These are phyloP conservation scores for Cinnamomum micranthum DNA, from an alignment of 164 flowering plant genomes.

Conservation along the genomic window DNA sequence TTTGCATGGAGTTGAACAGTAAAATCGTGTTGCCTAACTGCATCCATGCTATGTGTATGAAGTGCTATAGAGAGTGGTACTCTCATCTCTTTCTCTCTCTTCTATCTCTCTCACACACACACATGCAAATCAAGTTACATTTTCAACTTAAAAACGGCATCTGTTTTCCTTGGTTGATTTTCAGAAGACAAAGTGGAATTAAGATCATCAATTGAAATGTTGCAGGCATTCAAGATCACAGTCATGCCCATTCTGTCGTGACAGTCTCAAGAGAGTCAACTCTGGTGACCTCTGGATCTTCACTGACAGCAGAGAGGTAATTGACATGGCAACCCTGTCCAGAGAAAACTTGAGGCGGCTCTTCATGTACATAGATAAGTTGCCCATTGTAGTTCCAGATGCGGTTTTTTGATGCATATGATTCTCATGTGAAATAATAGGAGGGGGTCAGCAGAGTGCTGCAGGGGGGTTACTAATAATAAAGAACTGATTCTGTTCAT, in stretches of 20 bases:
- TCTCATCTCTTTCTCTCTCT: conserved; percentile 1
- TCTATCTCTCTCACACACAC: too few species aligned
- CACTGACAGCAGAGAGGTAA: conserved; percentile 22
- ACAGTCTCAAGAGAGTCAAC: conserved; percentile 56
- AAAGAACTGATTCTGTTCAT: too few species aligned
- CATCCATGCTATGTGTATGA: conserved; percentile 86
- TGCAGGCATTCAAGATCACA: conserved; percentile 66
- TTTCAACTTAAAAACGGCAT: too few species aligned
- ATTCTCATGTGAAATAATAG: conserved; percentile 23
- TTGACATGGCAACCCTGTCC: conserved; percentile 31
- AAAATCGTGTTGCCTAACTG: conserved; percentile 84
- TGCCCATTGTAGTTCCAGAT: conserved; percentile 49
- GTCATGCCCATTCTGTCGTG: conserved; percentile 91
- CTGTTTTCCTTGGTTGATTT: too few species aligned
- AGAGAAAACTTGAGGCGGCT: conserved; percentile 60
- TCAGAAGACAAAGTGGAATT: too few species aligned
- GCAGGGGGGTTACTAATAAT: not conserved
- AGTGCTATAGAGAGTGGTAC: conserved; percentile 91
- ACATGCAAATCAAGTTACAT: too few species aligned
- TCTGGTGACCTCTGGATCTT: conserved; percentile 76
- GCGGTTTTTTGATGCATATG: conserved; percentile 40
- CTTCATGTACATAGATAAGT: conserved; percentile 53
- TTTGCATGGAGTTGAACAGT: conserved; percentile 86
- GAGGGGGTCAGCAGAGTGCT: too few species aligned
- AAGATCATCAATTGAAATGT: too few species aligned